A percentile compares a stretch with the other conserved stretches of the same genome.
These are phyloP conservation scores for Tylopilus sp. DNA, from an alignment of 768 basidiomycete genomes.

Conservation along the genomic window DNA sequence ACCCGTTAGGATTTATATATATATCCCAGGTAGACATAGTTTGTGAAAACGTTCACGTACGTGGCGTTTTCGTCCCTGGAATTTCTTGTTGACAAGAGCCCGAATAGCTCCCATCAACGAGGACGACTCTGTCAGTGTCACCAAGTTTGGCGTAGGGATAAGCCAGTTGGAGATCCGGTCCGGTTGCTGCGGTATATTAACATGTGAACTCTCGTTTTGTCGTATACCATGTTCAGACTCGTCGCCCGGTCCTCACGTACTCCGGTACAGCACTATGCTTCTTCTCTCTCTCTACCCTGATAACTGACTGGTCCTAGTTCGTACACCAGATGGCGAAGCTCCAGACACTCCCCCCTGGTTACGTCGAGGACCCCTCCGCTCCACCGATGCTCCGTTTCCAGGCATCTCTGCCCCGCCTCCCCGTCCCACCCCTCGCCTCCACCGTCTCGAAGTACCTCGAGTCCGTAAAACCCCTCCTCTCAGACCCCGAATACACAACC, in stretches of 20 bases:
- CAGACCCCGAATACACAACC: slow-evolving; percentile 54
- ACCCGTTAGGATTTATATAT: too few species aligned
- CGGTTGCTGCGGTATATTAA: too few species aligned
- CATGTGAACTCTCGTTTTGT: too few species aligned
- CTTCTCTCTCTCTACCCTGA: neutral
- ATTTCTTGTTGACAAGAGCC: too few species aligned
- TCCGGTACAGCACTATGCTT: neutral
- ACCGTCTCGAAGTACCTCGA: slow-evolving; percentile 90
- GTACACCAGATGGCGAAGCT: slow-evolving; percentile 28
- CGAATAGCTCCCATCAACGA: too few species aligned
- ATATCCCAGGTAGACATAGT: too few species aligned
- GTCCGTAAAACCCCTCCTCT: slow-evolving; percentile 73
- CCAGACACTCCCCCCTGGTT: slow-evolving; percentile 40
- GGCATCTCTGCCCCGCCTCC: slow-evolving; percentile 68
- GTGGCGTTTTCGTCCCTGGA: too few species aligned
- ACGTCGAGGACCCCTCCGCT: slow-evolving; percentile 53
- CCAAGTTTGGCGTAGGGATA: too few species aligned
- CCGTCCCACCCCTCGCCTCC: slow-evolving; percentile 79
- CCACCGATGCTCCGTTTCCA: slow-evolving; percentile 73
- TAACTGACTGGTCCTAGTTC: slow-evolving; percentile 2
- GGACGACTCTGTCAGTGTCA: too few species aligned
- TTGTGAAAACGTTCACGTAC: too few species aligned
- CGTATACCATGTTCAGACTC: slow-evolving; percentile 1
- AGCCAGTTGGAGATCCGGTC: too few species aligned
- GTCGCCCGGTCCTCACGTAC: slow-evolving; percentile 4